Evolutionary conservation across 805 yeast species (phyloP), one percentile per base, ranked within the genome.

Genomic region (Candida insectorum): DNA sequence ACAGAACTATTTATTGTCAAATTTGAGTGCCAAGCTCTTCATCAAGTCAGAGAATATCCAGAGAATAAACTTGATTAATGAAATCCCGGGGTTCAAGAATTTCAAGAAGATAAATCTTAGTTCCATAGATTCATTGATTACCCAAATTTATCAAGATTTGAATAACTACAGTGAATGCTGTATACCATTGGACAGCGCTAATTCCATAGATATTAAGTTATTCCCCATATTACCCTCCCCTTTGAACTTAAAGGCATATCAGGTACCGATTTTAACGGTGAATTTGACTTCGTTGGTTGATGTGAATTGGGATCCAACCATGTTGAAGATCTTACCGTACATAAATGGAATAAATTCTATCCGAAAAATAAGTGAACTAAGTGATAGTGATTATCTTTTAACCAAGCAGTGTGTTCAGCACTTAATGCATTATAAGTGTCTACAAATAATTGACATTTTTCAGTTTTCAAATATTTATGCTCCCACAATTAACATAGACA

Each of bases 281-380:
- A 78, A 79, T 33, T 62, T 93, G 21, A 71, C 72, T 18, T 63
- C 74, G 24, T 66, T 93, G 41, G 80, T 86, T 26, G 98, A 93
- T 56, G 82, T 85, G 6, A 82, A 85, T 48, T 93, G 98, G 97
- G 98, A 93, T 57, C 97, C 97, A 1, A 91, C 97, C 2, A 83
- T 93, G 93, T 67, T 87, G 28, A 81, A 84, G 45, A 85, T 93
- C 16, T 60, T 86, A 8, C 96, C 96, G 0, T 83, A 69, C 45
- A 86, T 93, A 31, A 78, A 93, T 49, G 98, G 99, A 1, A 69
- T 88, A 30, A 91, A 91, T 54, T 85, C 93, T 5, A 77, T 93
- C 13, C 69, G 77, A 23, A 71, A 73, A 35, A 91, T 94, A 24
- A 77, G 95, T 13, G 76, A 77, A 32, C 58, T 88, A 32, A 86